phyloP scores from a whole-genome alignment of 148 eudicot species.

The Rhododendron mucronatum region DNA sequence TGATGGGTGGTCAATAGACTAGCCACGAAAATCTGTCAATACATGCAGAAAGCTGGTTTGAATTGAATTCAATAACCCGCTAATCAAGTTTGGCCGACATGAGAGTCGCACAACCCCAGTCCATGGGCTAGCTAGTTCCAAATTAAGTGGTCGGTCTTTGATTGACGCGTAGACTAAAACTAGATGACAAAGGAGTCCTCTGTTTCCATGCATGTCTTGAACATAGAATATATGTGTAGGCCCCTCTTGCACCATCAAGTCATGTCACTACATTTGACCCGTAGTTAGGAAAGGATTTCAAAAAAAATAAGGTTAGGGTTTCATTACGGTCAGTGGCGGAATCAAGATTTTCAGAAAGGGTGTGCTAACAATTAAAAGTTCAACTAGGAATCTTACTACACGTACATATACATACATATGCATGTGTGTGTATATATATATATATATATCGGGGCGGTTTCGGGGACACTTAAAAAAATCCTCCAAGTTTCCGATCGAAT shows the following conservation, averaged over 20 bases:
- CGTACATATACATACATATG: too few relatives aligned
- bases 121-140: neutral
- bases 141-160: neutral
- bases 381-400: too few relatives aligned
- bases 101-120: neutral
- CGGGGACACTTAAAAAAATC: too few relatives aligned
- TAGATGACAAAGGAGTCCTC: neutral
- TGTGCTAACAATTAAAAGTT: too few relatives aligned
- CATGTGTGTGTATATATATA: too few relatives aligned
- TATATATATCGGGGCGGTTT: too few relatives aligned
- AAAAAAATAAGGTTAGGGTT: too few relatives aligned
- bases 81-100: neutral
- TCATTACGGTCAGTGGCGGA: neutral
- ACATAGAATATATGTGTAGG: neutral
- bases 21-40: neutral
- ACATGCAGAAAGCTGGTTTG: neutral
- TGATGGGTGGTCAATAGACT: neutral
- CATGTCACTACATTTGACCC: neutral
- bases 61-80: neutral
- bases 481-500: too few relatives aligned
- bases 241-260: neutral
- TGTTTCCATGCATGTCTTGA: neutral
- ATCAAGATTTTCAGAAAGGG: neutral
- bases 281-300: neutral
- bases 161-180: neutral